These are phyloP conservation scores for Torulaspora microellipsoides DNA, from an alignment of 805 yeast species.

Conservation along the genomic window DNA sequence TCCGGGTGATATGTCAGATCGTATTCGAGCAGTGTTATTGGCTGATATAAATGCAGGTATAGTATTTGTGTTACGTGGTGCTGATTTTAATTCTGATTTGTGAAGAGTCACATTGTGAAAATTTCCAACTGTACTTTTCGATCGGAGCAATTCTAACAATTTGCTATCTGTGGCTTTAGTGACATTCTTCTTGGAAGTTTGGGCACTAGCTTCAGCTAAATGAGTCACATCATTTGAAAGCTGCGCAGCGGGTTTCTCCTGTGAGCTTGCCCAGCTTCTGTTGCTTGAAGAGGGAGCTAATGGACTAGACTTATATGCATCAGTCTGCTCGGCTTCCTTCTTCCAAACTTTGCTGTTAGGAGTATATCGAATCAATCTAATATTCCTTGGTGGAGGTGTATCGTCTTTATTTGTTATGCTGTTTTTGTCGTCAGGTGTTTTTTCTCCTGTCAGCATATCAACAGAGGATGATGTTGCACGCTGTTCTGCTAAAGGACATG, in stretches of 20 bases:
- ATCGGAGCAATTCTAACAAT: conserved; percentile 10
- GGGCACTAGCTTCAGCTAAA: not conserved
- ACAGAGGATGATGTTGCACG: too few species aligned
- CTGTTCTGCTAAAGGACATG: too few species aligned
- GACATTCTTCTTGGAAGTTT: not conserved
- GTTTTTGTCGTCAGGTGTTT: too few species aligned
- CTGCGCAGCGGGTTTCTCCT: too few species aligned
- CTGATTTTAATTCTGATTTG: conserved; percentile 3
- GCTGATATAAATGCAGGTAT: conserved; percentile 6
- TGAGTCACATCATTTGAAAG: too few species aligned
- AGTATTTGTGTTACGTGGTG: not conserved
- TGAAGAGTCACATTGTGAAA: conserved; percentile 7
- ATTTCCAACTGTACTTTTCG: conserved; percentile 10
- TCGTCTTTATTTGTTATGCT: too few species aligned
- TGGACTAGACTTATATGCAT: too few species aligned
- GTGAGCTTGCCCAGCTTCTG: too few species aligned
- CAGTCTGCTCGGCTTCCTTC: not conserved
- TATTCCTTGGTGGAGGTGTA: conserved; percentile 1
- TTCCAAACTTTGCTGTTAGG: conserved; percentile 2
- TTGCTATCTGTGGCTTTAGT: conserved; percentile 1
- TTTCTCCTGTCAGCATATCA: too few species aligned
- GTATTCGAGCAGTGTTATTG: conserved; percentile 6
- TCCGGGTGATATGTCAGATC: not conserved
- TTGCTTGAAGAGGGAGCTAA: too few species aligned
- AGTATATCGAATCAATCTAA: conserved; percentile 1